These are phyloP conservation scores for Clarireedia paspali DNA, from an alignment of 2,329 filamentous ascomycete species.

Conservation along the genomic window DNA sequence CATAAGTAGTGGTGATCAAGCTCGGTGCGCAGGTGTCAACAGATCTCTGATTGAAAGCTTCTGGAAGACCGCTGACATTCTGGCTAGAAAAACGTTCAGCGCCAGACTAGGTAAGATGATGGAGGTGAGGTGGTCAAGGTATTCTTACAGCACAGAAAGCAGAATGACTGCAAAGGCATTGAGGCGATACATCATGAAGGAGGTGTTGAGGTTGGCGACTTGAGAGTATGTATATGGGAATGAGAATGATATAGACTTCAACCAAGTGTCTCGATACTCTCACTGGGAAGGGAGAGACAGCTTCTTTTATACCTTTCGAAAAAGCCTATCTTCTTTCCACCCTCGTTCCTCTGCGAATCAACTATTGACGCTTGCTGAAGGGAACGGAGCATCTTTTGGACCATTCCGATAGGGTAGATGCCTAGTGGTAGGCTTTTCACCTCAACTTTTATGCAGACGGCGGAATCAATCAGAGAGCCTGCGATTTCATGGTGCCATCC, in stretches of 20 bases:
- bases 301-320: neutral
- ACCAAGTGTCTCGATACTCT: no score
- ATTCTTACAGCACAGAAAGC: neutral
- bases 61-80: neutral
- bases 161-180: neutral
- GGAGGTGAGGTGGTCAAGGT: neutral
- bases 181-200: constrained; percentile 3
- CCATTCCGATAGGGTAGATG: neutral
- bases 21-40: constrained; percentile 8
- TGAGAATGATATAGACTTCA: neutral
- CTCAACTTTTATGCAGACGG: no score
- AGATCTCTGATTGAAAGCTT: neutral
- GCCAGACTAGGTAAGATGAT: neutral
- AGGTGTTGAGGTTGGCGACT: neutral
- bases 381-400: constrained; percentile 6
- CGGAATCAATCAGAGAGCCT: no score
- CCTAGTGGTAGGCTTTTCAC: neutral
- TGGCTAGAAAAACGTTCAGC: neutral
- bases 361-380: neutral
- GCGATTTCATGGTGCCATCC: no score
- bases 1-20: constrained; percentile 10
- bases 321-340: no score
- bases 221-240: neutral
- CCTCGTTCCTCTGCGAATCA: constrained; percentile 1
- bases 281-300: neutral